phyloP scores from a whole-genome alignment of 331 rosid genomes.

The Stylosanthes scabra region DNA sequence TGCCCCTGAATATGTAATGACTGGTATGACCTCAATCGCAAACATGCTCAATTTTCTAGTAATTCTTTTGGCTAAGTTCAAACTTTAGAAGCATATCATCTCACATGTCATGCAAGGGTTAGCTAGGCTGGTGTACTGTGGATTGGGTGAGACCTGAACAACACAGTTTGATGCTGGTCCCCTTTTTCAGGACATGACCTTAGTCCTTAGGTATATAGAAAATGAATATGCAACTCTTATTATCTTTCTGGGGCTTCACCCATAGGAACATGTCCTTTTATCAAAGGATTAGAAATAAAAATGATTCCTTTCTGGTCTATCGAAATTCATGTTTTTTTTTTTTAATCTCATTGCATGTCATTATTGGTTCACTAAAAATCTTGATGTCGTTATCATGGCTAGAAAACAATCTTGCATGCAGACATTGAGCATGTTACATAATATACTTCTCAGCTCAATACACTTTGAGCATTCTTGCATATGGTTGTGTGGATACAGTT shows the following conservation, averaged over 20 bases:
- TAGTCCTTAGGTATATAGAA: background rate
- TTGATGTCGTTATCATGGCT: slow-evolving; percentile 12
- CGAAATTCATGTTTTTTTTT: slow-evolving; percentile 1
- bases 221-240: background rate
- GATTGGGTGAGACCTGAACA: background rate
- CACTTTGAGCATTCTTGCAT: slow-evolving; percentile 5
- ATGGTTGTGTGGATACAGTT: slow-evolving; percentile 29
- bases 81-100: slow-evolving; percentile 12
- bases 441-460: slow-evolving; percentile 10
- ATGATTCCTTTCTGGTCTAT: background rate
- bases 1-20: slow-evolving; percentile 66
- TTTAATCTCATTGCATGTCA: background rate
- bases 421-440: slow-evolving; percentile 16
- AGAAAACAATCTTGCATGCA: slow-evolving; percentile 10
- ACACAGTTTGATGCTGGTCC: background rate
- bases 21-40: slow-evolving; percentile 48
- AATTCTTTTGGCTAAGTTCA: slow-evolving; percentile 28
- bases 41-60: slow-evolving; percentile 17
- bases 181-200: slow-evolving; percentile 1
- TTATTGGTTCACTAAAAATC: slow-evolving; percentile 9
- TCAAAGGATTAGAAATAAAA: background rate
- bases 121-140: slow-evolving; percentile 14
- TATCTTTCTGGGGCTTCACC: slow-evolving; percentile 26
- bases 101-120: slow-evolving; percentile 11
- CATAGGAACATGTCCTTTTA: background rate